Conservation (phyloP, 2,329 filamentous ascomycete species). For the Aureobasidium subglaciale region DNA sequence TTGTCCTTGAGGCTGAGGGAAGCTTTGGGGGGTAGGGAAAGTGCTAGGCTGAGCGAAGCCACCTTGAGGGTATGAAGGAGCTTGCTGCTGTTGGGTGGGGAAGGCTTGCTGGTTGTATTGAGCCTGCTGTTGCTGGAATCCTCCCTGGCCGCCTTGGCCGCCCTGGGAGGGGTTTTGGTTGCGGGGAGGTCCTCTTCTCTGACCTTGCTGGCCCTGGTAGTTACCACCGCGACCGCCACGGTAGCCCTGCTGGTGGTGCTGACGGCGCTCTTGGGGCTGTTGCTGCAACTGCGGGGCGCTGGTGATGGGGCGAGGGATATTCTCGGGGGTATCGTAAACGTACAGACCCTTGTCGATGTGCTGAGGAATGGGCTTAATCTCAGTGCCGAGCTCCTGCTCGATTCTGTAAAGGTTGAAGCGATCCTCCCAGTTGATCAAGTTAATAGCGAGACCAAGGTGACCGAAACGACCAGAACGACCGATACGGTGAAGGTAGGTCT, state of each 20-base stretch:
- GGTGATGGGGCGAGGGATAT: slow-evolving; percentile 75
- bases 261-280: slow-evolving; percentile 21
- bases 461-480: slow-evolving; percentile 96
- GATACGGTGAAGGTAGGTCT: slow-evolving; percentile 97
- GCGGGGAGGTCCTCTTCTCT: slow-evolving; percentile 25
- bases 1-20: slow-evolving; percentile 5
- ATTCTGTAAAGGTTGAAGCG: slow-evolving; percentile 99
- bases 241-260: slow-evolving; percentile 29
- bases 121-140: slow-evolving; percentile 22
- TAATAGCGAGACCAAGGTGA: slow-evolving; percentile 94
- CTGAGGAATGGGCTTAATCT: slow-evolving; percentile 92
- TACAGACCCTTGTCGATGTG: slow-evolving; percentile 97
- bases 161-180: slow-evolving; percentile 22
- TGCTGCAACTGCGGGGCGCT: slow-evolving; percentile 38
- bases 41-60: slow-evolving; percentile 4
- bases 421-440: slow-evolving; percentile 99
- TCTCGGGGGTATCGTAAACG: slow-evolving; percentile 94
- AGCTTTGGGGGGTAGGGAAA: slow-evolving; percentile 8
- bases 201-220: slow-evolving; percentile 26
- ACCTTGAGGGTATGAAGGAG: slow-evolving; percentile 20
- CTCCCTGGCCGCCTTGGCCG: slow-evolving; percentile 1
- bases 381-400: slow-evolving; percentile 91
- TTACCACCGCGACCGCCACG: slow-evolving; percentile 27
- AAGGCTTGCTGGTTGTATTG: slow-evolving; percentile 20
- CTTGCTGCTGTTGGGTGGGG: slow-evolving; percentile 23